Conservation (phyloP, 306 rosid genomes). For the Lathyrus aphaca region DNA sequence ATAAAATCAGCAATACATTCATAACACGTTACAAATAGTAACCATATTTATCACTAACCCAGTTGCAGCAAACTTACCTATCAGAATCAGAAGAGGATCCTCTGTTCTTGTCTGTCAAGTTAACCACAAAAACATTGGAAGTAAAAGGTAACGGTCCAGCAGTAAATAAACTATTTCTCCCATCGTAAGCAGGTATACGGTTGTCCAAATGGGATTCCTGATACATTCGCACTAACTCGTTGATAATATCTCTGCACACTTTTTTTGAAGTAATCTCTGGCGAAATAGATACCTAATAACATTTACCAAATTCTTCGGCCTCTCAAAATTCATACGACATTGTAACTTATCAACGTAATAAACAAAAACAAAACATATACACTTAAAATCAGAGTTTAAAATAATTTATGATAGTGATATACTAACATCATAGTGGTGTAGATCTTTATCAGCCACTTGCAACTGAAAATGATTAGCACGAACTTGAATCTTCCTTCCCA, state of each 20-base stretch:
- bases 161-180: conserved; percentile 60
- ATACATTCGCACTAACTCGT: neutral
- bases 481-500: conserved; percentile 39
- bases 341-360: neutral
- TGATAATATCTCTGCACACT: conserved; percentile 45
- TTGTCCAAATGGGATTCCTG: conserved; percentile 39
- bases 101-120: conserved; percentile 37
- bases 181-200: conserved; percentile 63
- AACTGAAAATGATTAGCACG: conserved; percentile 70
- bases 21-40: too few relatives aligned
- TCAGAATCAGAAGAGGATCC: conserved; percentile 36
- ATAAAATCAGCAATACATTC: neutral
- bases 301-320: neutral
- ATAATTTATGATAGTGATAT: neutral
- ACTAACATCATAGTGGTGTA: conserved; percentile 66
- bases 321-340: neutral
- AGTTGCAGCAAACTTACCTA: conserved; percentile 35
- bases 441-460: conserved; percentile 40
- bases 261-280: conserved; percentile 61
- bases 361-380: neutral
- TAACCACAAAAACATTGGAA: conserved; percentile 53
- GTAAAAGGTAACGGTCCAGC: conserved; percentile 61
- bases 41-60: neutral
- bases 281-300: conserved; percentile 61
- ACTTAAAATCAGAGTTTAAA: too few relatives aligned